Evolutionary conservation across 2,329 filamentous ascomycete species (phyloP), one percentile per base, ranked within the genome.

Genomic region (Helotiales sp.): DNA sequence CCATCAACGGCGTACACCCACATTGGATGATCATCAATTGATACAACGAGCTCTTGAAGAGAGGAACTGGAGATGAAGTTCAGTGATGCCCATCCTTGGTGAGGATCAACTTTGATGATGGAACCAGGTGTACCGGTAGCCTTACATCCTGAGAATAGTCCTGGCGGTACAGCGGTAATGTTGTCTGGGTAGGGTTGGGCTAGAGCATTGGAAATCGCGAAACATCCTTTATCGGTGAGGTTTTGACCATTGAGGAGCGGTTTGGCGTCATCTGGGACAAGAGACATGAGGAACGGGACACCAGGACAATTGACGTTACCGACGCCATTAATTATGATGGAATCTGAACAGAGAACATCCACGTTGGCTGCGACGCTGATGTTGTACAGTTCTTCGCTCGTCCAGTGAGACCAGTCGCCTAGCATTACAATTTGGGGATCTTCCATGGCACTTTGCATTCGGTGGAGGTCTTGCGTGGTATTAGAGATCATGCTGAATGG

Each of bases 1-100:
- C 77, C 77, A 55, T 79, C 76, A 19, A 74, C 69, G 12, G 73
- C 75, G 51, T 77, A 79, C 7, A 79, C 65, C 55, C 70, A 75
- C 69, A 79, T 70, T 2, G 71, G 69, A 57, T 78, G 76, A 46
- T 74, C 71, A 59, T 79, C 76, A 29, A 79, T 75, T 4, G 73
- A 74, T 25, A 77, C 46, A 47, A 69, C 68, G 27, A 62, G 33
- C 42, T 61, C 57, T 17, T 60, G 47, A 5, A 72, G 55, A 29
- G 68, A 69, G 2, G 72, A 67, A 25, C 73, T 69, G 52, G 69
- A 73, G 54, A 74, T 75, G 33, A 76, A 66, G 30, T 76, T 73
- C 40, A 72, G 66, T 42, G 74, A 75, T 7, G 69, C 68, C 60
- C 72, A 77, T 17, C 67, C 67, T 9, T 67, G 52, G 3, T 52